Percentiles rank a stretch among this genome's conserved stretches.
phyloP scores from a whole-genome alignment of 2,329 filamentous ascomycete genomes.

The Botrytis galanthina region DNA sequence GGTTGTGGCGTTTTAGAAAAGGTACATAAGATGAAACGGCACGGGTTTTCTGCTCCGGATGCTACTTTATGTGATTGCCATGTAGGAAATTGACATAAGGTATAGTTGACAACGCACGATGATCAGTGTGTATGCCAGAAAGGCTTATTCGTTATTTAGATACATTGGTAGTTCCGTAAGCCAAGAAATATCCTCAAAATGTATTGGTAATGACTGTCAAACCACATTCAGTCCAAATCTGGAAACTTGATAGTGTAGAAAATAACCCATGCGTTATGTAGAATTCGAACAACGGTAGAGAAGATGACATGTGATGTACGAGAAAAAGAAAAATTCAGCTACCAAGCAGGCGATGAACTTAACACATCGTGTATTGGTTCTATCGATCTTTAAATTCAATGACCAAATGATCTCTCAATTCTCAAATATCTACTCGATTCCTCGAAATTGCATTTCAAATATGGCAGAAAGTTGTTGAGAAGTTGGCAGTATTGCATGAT shows the following conservation, averaged over 20 bases:
- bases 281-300: too few relatives aligned
- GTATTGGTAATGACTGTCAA: neutral
- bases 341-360: neutral
- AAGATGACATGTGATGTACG: neutral
- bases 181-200: neutral
- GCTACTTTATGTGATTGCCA: neutral
- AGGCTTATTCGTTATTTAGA: neutral
- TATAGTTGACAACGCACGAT: slow-evolving; percentile 3
- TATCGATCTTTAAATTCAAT: neutral
- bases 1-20: slow-evolving; percentile 7
- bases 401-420: neutral
- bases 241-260: neutral
- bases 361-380: neutral
- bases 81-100: neutral
- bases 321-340: neutral
- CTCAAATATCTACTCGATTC: neutral
- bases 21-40: slow-evolving; percentile 1
- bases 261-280: neutral
- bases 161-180: neutral
- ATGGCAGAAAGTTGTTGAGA: neutral
- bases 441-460: too few relatives aligned
- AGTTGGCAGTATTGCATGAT: slow-evolving; percentile 10
- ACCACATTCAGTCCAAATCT: neutral
- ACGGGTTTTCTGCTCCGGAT: slow-evolving; percentile 5
- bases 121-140: neutral